Percentiles rank a stretch among this genome's conserved stretches.
phyloP scores from a whole-genome alignment of 2,329 filamentous ascomycete genomes.

The Lasiodiplodia sp. region DNA sequence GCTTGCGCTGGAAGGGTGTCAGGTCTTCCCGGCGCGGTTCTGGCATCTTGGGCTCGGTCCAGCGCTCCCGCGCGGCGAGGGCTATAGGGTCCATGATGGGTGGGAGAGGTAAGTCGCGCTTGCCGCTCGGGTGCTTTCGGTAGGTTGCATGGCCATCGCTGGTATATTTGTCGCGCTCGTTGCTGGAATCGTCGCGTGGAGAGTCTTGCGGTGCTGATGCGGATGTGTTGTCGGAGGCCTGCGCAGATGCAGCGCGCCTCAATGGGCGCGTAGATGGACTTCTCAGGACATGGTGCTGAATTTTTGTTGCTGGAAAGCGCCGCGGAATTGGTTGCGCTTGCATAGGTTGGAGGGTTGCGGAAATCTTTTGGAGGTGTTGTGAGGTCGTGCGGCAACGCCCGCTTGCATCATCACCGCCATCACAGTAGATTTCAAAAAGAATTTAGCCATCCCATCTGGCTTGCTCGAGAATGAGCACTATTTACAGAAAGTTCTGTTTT shows the following conservation, averaged over 20 bases:
- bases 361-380: neutral
- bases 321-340: conserved; percentile 3
- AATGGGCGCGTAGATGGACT: neutral
- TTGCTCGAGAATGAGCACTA: too few relatives aligned
- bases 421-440: too few relatives aligned
- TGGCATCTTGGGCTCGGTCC: conserved; percentile 52
- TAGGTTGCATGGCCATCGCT: conserved; percentile 39
- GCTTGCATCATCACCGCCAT: conserved; percentile 5
- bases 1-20: conserved; percentile 63
- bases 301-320: neutral
- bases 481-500: too few relatives aligned
- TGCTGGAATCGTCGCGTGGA: conserved; percentile 11
- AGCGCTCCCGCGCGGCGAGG: conserved; percentile 44
- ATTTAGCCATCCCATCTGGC: too few relatives aligned
- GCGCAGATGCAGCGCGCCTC: neutral
- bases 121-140: conserved; percentile 42
- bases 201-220: conserved; percentile 13
- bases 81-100: conserved; percentile 56
- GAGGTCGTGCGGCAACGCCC: neutral
- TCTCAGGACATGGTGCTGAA: conserved; percentile 8
- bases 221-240: conserved; percentile 4
- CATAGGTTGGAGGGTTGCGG: conserved; percentile 1
- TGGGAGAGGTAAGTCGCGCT: conserved; percentile 53
- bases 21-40: conserved; percentile 46
- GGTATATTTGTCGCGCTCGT: conserved; percentile 16